phyloP scores from a whole-genome alignment of 257 asterid species.

The Solanum peruvianum region DNA sequence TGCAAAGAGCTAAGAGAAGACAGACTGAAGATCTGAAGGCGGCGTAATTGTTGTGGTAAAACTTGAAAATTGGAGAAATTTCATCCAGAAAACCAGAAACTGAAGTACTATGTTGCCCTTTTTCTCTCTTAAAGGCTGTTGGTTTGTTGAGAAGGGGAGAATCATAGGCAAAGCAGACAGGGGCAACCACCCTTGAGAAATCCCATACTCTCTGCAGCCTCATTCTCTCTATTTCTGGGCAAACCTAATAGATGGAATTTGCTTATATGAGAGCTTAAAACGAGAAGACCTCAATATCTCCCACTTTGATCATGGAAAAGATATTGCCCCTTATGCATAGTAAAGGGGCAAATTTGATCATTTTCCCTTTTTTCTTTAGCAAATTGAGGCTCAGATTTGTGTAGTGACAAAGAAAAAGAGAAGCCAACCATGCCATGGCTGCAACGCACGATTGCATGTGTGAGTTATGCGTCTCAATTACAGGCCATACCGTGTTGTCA shows the following conservation, averaged over 20 bases:
- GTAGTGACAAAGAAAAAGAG: not conserved
- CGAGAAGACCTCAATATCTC: not conserved
- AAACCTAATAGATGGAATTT: not conserved
- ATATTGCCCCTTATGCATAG: not conserved
- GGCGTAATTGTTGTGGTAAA: not conserved
- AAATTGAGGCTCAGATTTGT: not conserved
- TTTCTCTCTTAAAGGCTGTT: not conserved
- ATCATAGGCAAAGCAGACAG: conserved; percentile 14
- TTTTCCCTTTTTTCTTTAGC: not conserved
- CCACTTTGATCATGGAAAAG: not conserved
- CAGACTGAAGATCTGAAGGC: not conserved
- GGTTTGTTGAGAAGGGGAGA: not conserved
- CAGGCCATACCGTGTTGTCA: not conserved
- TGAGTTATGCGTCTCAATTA: not conserved
- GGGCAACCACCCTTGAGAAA: conserved; percentile 45
- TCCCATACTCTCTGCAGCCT: not conserved
- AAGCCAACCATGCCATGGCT: not conserved
- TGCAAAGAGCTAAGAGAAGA: not conserved
- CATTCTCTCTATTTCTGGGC: not conserved
- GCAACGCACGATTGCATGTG: not conserved
- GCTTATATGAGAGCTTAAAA: not conserved
- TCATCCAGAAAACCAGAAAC: not conserved
- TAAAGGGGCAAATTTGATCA: not conserved
- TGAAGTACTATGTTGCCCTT: not conserved
- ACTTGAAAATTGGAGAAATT: not conserved